Evolutionary conservation across 1,139 yeast genomes (phyloP).

Genomic region (Casaregolazyma lundiana): DNA sequence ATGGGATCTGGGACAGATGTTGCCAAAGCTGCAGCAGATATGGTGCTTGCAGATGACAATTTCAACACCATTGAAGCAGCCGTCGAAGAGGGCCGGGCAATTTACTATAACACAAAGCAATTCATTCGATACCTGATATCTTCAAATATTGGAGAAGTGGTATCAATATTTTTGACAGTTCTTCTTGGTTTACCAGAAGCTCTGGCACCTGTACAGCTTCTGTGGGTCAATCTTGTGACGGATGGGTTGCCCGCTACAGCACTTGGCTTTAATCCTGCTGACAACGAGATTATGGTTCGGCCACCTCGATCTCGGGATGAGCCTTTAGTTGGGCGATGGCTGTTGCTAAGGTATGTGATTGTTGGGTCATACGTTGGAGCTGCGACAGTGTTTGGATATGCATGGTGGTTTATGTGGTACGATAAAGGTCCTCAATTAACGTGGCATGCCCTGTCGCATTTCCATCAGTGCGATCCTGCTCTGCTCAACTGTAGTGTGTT

Average conservation of each 20-base stretch:
- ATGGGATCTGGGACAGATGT: conserved; percentile 51
- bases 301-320: conserved; percentile 34
- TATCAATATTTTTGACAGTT: conserved; percentile 33
- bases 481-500: conserved; percentile 37
- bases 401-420: conserved; percentile 38
- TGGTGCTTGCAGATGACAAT: conserved; percentile 47
- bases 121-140: conserved; percentile 47
- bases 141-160: conserved; percentile 48
- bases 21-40: conserved; percentile 55
- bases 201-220: conserved; percentile 32
- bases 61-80: conserved; percentile 51
- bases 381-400: conserved; percentile 41
- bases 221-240: conserved; percentile 36
- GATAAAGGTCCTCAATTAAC: conserved; percentile 35
- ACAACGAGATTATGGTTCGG: conserved; percentile 31
- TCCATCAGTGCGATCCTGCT: conserved; percentile 36
- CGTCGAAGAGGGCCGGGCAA: conserved; percentile 47
- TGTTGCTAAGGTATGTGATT: conserved; percentile 37
- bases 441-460: conserved; percentile 34
- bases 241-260: conserved; percentile 38
- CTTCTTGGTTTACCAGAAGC: conserved; percentile 34
- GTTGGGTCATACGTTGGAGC: conserved; percentile 39
- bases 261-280: conserved; percentile 35
- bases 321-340: conserved; percentile 37
- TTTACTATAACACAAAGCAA: conserved; percentile 46